These are phyloP conservation scores for Xylariaceae sp. DNA, from an alignment of 2,329 filamentous ascomycete species.

Conservation along the genomic window DNA sequence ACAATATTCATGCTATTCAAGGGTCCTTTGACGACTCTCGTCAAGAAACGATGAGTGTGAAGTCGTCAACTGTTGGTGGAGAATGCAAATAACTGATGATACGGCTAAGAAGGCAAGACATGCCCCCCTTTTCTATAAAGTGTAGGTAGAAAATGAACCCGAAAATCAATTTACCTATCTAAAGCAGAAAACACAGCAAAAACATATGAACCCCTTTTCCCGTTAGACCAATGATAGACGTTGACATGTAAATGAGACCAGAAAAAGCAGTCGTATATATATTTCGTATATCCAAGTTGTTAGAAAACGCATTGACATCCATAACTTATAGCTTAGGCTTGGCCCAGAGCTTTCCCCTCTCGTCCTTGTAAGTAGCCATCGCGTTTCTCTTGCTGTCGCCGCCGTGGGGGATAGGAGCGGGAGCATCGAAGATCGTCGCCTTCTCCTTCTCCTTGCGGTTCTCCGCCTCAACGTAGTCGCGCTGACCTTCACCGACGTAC, in stretches of 20 bases:
- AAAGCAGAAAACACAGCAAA: neutral
- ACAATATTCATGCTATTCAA: no score
- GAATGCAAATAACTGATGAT: no score
- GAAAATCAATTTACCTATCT: no score
- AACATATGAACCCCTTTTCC: neutral
- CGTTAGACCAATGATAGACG: neutral
- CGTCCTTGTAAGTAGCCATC: constrained; percentile 38
- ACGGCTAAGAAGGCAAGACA: no score
- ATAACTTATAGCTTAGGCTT: constrained; percentile 27
- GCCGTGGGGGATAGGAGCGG: constrained; percentile 36
- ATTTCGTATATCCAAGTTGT: neutral
- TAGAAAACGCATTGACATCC: neutral
- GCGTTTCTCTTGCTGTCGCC: constrained; percentile 40
- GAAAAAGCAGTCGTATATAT: neutral
- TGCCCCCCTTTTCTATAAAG: no score
- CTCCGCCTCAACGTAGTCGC: constrained; percentile 39
- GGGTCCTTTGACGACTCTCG: no score
- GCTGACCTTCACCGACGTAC: constrained; percentile 41
- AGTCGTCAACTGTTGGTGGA: no score
- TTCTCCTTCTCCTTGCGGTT: constrained; percentile 32
- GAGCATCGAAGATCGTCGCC: constrained; percentile 33
- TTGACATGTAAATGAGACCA: neutral
- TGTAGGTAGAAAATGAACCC: no score
- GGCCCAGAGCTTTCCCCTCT: constrained; percentile 31
- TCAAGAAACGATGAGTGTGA: no score